Evolutionary conservation across 495 filamentous ascomycete species (phyloP), one percentile per base, ranked within the genome.

Genomic region (Hypoxylon lienhwacheense): DNA sequence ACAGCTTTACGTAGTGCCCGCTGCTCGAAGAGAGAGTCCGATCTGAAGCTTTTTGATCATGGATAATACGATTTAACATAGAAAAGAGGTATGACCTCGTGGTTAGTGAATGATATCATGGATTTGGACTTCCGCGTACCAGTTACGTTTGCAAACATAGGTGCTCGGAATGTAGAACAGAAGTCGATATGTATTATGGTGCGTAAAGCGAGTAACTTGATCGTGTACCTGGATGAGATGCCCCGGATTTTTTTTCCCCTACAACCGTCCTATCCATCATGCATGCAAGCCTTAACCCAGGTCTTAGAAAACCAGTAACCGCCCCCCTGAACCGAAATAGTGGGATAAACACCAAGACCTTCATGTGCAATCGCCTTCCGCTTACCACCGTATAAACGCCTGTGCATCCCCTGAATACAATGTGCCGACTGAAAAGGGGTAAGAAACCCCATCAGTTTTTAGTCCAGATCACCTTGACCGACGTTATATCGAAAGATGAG

Each of bases 361-460:
- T 14, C 1, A 53, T 45, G 37, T 31, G 17, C 16, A 42, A 35
- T 32, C 19, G 12, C 11, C 50, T 39, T 33, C 44, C 25, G 26
- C 40, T 36, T 31, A 14, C 40, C 46, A 24, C 42, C 42, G 6
- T 53, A 24, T 44, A 7, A 60, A 60, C 56, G 56, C 56, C 56
- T 44, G n/a, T 59, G 44, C 47, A 50, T 39, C 39, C 35, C 45
- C 19, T 32, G 45, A 50, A 54, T 46, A 54, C 47, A 35, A 54
- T 57, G 15, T 54, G 8, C 35, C 33, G 32, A 29, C 29, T 14
- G 20, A 39, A 49, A 47, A 41, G 16, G 7, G 7, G 21, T 5
- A 34, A 47, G 22, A 32, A 41, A 34, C 40, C 32, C 43, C 14
- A 44, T 41, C 8, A 29, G 14, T 22, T 15, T 36, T 17, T 25